Evolutionary conservation across 768 basidiomycete species (phyloP).

Genomic region (Basidioascus undulatus): DNA sequence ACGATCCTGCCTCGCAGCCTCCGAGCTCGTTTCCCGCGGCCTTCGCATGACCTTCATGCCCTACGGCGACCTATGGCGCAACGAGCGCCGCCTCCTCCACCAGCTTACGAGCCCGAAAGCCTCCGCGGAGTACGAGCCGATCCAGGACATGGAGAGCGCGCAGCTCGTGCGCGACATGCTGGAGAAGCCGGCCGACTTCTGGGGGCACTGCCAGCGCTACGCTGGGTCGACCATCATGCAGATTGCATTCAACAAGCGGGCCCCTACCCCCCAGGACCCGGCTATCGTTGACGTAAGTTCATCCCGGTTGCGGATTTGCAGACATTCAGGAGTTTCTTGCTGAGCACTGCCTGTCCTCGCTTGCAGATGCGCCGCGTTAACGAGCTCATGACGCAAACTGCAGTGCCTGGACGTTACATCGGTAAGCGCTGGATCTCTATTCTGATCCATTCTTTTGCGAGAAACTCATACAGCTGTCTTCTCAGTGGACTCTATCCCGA

Average conservation of each 20-base stretch:
- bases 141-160: constrained; percentile 10
- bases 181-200: constrained; percentile 6
- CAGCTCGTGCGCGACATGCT: constrained; percentile 10
- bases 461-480: not conserved
- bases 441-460: too few relatives aligned
- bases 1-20: not conserved
- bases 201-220: constrained; percentile 12
- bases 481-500: constrained; percentile 10
- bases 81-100: constrained; percentile 9
- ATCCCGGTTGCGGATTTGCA: not conserved
- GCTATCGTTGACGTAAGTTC: constrained; percentile 10
- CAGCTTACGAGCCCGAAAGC: constrained; percentile 9
- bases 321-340: not conserved
- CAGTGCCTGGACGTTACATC: constrained; percentile 11
- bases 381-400: constrained; percentile 11
- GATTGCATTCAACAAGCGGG: constrained; percentile 13
- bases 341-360: not conserved
- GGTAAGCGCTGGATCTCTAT: not conserved
- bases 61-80: constrained; percentile 10
- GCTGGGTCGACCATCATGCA: constrained; percentile 10
- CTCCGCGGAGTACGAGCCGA: constrained; percentile 10
- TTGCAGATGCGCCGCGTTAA: constrained; percentile 5
- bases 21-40: constrained; percentile 9
- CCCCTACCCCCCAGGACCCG: constrained; percentile 6
- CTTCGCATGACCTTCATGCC: constrained; percentile 13